These are phyloP conservation scores for Bimuria novae-zelandiae DNA, from an alignment of 2,329 filamentous ascomycete genomes.

Conservation along the genomic window DNA sequence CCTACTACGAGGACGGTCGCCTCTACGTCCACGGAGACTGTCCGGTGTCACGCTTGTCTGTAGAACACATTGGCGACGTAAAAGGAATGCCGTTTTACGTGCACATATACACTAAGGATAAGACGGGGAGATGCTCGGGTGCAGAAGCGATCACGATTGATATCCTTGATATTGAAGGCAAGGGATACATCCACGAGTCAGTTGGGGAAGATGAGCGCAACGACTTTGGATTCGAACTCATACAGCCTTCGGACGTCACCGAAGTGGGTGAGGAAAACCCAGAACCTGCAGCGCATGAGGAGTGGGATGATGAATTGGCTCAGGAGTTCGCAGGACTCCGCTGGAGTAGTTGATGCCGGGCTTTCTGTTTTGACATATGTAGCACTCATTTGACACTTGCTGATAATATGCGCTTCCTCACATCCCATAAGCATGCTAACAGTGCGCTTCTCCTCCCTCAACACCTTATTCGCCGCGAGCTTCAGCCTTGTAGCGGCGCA, in stretches of 20 bases:
- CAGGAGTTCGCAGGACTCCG: no score
- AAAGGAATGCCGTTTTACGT: constrained; percentile 8
- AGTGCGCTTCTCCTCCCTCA: no score
- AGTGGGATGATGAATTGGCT: background rate
- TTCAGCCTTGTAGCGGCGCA: no score
- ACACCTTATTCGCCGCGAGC: no score
- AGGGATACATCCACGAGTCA: constrained; percentile 11
- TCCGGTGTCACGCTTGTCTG: constrained; percentile 5
- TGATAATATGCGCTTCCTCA: no score
- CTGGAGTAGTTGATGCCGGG: no score
- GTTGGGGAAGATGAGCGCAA: constrained; percentile 7
- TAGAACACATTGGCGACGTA: constrained; percentile 10
- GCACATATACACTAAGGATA: constrained; percentile 9
- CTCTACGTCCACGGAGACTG: constrained; percentile 8
- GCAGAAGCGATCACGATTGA: background rate
- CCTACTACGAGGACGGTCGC: constrained; percentile 8
- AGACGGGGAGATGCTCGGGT: background rate
- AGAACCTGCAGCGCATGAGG: background rate
- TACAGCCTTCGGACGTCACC: background rate
- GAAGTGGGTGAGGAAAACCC: background rate
- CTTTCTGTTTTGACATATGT: no score
- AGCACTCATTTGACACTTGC: no score
- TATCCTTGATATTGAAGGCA: constrained; percentile 8
- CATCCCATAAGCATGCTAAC: no score
- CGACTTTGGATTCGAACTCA: constrained; percentile 7